Conservation (phyloP, 768 basidiomycete species). For the Guyanaporus albipodus region DNA sequence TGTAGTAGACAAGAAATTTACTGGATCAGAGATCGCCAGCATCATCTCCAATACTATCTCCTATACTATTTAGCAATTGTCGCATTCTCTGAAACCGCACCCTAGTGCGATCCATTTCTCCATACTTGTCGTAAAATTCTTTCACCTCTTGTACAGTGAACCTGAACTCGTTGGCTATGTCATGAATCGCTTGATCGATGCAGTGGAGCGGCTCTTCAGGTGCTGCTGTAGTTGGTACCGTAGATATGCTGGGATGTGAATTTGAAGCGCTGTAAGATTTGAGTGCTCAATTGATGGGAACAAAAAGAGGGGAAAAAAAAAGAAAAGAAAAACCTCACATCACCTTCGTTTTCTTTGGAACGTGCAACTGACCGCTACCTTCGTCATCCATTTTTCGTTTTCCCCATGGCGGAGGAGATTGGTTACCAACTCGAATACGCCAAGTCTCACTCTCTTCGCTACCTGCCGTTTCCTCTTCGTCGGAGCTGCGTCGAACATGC, state of each 20-base stretch:
- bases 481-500: conserved; percentile 40
- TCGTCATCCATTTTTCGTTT: conserved; percentile 52
- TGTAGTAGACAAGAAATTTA: neutral
- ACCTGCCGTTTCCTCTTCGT: conserved; percentile 68
- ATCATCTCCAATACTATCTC: conserved; percentile 17
- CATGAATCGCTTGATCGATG: conserved; percentile 58
- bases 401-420: conserved; percentile 64
- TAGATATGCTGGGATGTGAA: neutral
- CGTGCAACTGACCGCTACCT: conserved; percentile 20
- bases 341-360: conserved; percentile 42
- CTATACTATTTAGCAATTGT: conserved; percentile 33
- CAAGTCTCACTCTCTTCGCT: conserved; percentile 56
- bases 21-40: conserved; percentile 4
- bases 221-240: conserved; percentile 1
- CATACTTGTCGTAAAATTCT: conserved; percentile 70
- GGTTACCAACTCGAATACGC: conserved; percentile 60
- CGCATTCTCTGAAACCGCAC: conserved; percentile 68
- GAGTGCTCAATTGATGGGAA: neutral
- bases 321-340: conserved; percentile 38
- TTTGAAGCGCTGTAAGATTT: conserved; percentile 2
- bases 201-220: conserved; percentile 44
- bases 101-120: conserved; percentile 65
- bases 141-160: conserved; percentile 77
- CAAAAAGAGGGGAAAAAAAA: no score
- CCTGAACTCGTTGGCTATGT: conserved; percentile 64